These are phyloP conservation scores for Limnomonas spitsbergensis DNA, from an alignment of 139 green algal species.

Conservation along the genomic window DNA sequence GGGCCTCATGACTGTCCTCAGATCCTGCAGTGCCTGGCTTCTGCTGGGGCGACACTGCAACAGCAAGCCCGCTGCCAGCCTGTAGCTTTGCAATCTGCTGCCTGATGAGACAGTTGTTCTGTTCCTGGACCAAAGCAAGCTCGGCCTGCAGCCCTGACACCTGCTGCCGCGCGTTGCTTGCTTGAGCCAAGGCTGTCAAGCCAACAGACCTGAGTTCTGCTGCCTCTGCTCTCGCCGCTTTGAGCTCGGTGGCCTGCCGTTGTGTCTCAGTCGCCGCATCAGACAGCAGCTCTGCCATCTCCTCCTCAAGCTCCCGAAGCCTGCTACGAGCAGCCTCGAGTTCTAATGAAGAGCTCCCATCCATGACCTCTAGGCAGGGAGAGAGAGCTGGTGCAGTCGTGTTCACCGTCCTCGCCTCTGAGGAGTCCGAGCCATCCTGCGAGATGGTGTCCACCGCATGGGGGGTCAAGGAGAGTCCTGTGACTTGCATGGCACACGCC, in stretches of 20 bases:
- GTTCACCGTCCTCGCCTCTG: no score
- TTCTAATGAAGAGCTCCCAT: no score
- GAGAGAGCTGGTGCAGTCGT: no score
- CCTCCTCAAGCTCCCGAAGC: neutral
- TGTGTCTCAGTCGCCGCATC: neutral
- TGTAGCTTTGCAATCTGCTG: neutral
- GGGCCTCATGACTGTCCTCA: neutral
- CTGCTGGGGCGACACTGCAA: neutral
- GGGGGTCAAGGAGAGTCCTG: no score
- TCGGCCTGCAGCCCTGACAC: neutral
- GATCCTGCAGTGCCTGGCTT: neutral
- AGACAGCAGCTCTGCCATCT: neutral
- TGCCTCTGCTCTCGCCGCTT: neutral
- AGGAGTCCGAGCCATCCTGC: no score
- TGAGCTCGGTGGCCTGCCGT: neutral
- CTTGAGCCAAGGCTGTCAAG: neutral
- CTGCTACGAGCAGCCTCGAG: neutral
- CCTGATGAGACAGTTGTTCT: no score
- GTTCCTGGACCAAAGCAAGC: no score
- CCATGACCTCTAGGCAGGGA: no score
- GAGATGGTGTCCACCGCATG: no score
- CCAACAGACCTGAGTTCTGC: neutral
- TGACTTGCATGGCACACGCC: no score
- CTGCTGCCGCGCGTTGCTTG: neutral
- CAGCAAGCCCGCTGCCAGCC: neutral